Evolutionary conservation across 169 alveolate genomes (phyloP), one percentile per base, ranked within the genome.

Genomic region (Plasmodium adleri): DNA sequence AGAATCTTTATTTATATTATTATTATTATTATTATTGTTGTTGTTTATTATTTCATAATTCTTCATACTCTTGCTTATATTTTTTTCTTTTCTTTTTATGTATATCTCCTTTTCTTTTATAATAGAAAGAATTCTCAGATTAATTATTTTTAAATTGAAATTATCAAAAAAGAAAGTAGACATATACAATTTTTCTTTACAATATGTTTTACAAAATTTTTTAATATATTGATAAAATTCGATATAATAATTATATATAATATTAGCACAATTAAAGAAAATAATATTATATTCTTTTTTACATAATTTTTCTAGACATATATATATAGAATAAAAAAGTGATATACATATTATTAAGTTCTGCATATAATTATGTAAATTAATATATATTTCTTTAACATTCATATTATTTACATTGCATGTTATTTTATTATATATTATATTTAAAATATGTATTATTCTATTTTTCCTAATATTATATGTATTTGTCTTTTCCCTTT

Each of bases 321-420:
- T 20, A 86, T 71, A 86, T 45, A 76, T 28, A 49, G 72, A 39
- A 49, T 86, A 86, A 62, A 86, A 86, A n/a, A 86, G 13, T 1
- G 92, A 86, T 1, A 50, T 62, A 62, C 92, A 71, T 47, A 72
- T 54, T 26, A 86, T 86, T 72, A 86, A 43, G 63, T 39, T 50
- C 56, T 86, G 92, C 92, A 86, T 56, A 32, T 71, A 86, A 60
- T 86, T 86, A 47, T 86, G 92, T 47, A 86, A 54, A 49, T 70
- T 62, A n/a, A 71, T 86, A 49, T 86, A 86, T 64, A 52, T 72
- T 13, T 72, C 71, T 43, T 72, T 86, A 22, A 22, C 24, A 26
- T 72, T 59, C 71, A 60, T 74, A 10, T 63, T 88, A 47, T 60
- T 86, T 22, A 72, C 20, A 28, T 70, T 60, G 24, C 45, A 32